phyloP scores from a whole-genome alignment of 2,329 filamentous ascomycete species.

The Fusarium pilosicola region DNA sequence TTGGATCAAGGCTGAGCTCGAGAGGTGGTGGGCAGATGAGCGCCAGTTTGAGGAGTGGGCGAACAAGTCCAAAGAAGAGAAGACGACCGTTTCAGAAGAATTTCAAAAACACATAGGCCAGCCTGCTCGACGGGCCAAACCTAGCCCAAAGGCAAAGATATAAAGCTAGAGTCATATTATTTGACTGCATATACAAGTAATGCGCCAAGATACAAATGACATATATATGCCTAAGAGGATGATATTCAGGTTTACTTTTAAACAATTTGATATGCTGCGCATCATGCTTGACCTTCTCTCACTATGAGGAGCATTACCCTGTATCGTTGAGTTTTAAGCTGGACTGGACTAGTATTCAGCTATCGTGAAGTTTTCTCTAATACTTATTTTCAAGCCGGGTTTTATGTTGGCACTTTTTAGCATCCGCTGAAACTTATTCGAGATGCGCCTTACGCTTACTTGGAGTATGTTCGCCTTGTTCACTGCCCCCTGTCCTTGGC shows the following conservation, averaged over 20 bases:
- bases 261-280: too few relatives aligned
- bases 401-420: not conserved
- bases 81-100: conserved; percentile 61
- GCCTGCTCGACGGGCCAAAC: conserved; percentile 24
- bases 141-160: conserved; percentile 46
- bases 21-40: conserved; percentile 67
- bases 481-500: not conserved
- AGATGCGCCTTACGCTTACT: not conserved
- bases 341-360: too few relatives aligned
- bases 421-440: not conserved
- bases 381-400: not conserved
- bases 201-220: not conserved
- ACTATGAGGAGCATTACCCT: not conserved
- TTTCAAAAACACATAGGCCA: conserved; percentile 64
- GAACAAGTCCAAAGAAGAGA: conserved; percentile 59
- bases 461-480: not conserved
- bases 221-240: not conserved
- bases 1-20: conserved; percentile 68
- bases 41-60: conserved; percentile 66
- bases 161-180: conserved; percentile 14
- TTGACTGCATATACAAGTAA: not conserved
- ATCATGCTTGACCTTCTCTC: not conserved
- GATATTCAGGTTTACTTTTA: too few relatives aligned
- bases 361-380: not conserved
- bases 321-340: too few relatives aligned